Base-by-base conservation (phyloP, 495 filamentous ascomycete genomes). In the Lichina pygmaea region DNA sequence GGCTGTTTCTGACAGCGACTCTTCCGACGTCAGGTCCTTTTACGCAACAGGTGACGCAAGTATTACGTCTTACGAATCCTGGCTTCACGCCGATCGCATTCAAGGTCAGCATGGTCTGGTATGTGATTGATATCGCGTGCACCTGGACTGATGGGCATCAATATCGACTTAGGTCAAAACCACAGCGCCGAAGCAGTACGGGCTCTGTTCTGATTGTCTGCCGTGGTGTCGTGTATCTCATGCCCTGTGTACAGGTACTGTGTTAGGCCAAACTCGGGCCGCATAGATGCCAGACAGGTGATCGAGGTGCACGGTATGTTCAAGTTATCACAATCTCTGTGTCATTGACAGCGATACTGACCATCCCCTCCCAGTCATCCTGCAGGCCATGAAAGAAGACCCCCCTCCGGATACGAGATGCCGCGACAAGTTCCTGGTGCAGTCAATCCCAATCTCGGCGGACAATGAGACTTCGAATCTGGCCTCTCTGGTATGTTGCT, bases 181-280 rank as follows among this genome's bases (percentile, higher is more conserved):
- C 37, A 97, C 89, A 47, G 91, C 91, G 31, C 89, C 91, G 6
- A 95, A 97, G 62, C 86, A 94, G 86, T 97, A 82, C 55, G 81
- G 59, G 33, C 8, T 7, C 10, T 7, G 12, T 3, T 34, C 42
- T 12, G 33, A 30, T 33, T 10, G 15, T 17, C 30, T 16, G 41
- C 40, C 8, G n/a, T 17, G 44, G 10, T 15, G 15, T 16, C 15
- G 32, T 15, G 40, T 11, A 3, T 44, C 40, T 43, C 10, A 45
- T 31, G 31, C 38, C 55, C 12, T 42, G 38, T 47, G 2, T 44
- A 40, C 51, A 95, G 86, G 63, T 97, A 97, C 63, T 95, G 89
- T 57, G 89, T 97, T 33, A 79, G 91, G 48, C 91, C 91, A 41
- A 95, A 95, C 62, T 93, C 86, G 32, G 89, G 89, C 43, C 78